Base-by-base conservation (phyloP, 495 filamentous ascomycete genomes). In the Talaromyces proteolyticus region DNA sequence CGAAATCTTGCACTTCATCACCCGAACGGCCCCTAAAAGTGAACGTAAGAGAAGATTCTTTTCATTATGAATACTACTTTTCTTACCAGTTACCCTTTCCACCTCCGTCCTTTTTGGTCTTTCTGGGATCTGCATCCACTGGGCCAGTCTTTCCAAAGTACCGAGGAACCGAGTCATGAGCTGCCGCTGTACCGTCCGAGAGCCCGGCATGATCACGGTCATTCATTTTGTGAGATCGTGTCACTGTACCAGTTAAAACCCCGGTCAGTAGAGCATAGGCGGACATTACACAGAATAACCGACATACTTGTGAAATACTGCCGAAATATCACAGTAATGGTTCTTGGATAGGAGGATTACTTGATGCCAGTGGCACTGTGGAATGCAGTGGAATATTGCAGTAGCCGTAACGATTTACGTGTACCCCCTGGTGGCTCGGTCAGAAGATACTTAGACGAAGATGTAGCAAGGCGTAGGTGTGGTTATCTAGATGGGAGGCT, bases 51-150 rank as follows among this genome's bases (percentile, higher is more conserved):
- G 23, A 20, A 8, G 18, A 38, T 20, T 34, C 19, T 41, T 19
- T 7, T 49, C 37, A 51, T 19, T 55, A 53, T 22, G 11, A 48
- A 4, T 16, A 17, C 2, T 39, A 10, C 11, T 12, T 54, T 20
- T 63, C 83, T 67, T 79, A 96, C 92, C 92, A 97, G 67, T 96
- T 96, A 64, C 85, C 88, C 66, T 89, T 93, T 38, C 92, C 92
- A 44, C 81, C 87, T 45, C 92, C 92, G 53, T 95, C 87, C 76
- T 97, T 97, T 84, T 96, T 96, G 56, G 85, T 87, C 79, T 93
- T 93, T 68, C 88, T 88, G 37, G 92, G 93, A 60, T 94, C 86
- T 56, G 73, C 70, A 60, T 90, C 91, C 57, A 82, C 73, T 59
- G 85, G 87, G 55, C 92, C 93, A 25, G 80, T 69, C 77, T 96